Base-by-base conservation (phyloP, 2,329 filamentous ascomycete genomes). In the Paecilomyces sp. region DNA sequence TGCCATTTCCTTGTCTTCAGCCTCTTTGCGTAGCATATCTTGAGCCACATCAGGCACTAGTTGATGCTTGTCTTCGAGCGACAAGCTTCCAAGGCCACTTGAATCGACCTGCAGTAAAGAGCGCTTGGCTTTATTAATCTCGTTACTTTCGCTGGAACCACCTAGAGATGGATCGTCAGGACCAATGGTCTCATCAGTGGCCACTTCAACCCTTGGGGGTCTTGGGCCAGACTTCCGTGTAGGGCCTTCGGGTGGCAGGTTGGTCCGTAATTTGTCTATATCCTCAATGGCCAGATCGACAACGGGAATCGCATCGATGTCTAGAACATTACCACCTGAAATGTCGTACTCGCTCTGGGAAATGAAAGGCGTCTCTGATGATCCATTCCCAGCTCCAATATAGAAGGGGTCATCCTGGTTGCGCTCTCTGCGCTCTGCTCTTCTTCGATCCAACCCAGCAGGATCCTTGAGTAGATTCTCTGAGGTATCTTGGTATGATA, bases 351-450 rank as follows among this genome's bases (percentile, higher is more conserved):
- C 91, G 64, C 85, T 89, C 68, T 93, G 89, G 56, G 94, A 87
- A 0, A 90, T 90, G 0, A 90, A 93, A 0, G 88, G 88, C 5
- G 83, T 83, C 34, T 85, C 85, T 3, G 85, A 85, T 0, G 77
- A 76, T 51, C 76, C 79, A 28, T 79, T 80, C 41, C 77, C 77
- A 7, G 77, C 75, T 25, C 80, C 81, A 68, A 99, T 97, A 70
- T 99, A 99, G 73, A 96, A 99, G 0, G 94, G 94, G 68, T 99
- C 94, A 70, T 97, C 93, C 66, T 85, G 89, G 73, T 96, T 91
- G 59, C 91, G 85, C 70, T 96, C 92, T 59, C 83, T 78, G 11
- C 92, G 84, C 70, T 96, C 91, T 3, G 88, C 85, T 66, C 88
- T 90, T 63, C 90, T 84, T 63, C 87, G 83, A 3, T 90, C 89